A percentile compares a stretch with the other conserved stretches of the same genome.
Conservation (phyloP, 352 stramenopile species). For the Phytophthora kernoviae region DNA sequence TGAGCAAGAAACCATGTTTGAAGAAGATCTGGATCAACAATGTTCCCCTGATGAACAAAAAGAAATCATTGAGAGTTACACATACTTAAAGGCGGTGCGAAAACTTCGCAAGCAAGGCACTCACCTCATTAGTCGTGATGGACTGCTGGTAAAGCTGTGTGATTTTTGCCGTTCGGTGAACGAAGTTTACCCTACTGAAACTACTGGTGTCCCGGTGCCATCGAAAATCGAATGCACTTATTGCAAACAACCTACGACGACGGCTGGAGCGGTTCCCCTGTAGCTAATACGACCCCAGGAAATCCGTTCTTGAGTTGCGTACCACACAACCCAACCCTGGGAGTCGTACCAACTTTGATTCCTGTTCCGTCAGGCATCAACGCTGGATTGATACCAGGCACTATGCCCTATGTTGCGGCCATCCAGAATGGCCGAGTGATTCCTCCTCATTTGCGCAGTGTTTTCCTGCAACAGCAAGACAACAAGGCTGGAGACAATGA, state of each 20-base stretch:
- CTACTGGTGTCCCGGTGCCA: constrained; percentile 62
- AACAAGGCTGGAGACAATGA: constrained; percentile 9
- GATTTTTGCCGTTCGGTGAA: constrained; percentile 59
- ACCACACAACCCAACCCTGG: constrained; percentile 11
- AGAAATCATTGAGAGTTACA: constrained; percentile 74
- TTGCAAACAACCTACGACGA: constrained; percentile 55
- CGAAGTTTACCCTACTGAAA: constrained; percentile 65
- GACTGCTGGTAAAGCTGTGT: constrained; percentile 59
- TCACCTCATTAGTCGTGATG: constrained; percentile 49
- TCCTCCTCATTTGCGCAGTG: constrained; percentile 26
- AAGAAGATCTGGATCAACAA: constrained; percentile 85
- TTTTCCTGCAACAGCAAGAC: constrained; percentile 30
- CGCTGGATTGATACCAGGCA: neutral
- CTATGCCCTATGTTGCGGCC: neutral
- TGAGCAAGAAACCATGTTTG: constrained; percentile 91
- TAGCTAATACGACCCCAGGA: constrained; percentile 13
- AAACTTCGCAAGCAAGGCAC: constrained; percentile 39
- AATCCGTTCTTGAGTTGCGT: constrained; percentile 28
- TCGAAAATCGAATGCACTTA: constrained; percentile 71
- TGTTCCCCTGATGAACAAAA: constrained; percentile 71
- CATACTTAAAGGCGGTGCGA: constrained; percentile 73
- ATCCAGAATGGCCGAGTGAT: constrained; percentile 21
- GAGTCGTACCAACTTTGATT: constrained; percentile 7
- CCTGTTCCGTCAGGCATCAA: too few relatives aligned
- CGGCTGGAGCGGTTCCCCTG: constrained; percentile 38